Evolutionary conservation across 306 rosid genomes (phyloP).

Genomic region (Trifolium fragiferum): DNA sequence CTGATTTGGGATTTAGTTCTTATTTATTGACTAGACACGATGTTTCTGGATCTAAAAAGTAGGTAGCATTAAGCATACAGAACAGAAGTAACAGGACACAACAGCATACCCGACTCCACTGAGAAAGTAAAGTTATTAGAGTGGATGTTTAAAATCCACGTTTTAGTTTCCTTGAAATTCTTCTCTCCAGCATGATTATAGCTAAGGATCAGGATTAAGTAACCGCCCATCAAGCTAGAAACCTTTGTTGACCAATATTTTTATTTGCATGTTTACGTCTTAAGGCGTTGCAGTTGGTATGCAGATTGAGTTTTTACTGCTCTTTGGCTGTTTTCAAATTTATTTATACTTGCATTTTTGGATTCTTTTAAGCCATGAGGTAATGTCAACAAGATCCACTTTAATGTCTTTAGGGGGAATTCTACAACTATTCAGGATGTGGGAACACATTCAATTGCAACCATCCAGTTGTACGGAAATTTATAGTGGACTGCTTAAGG

Average conservation of each 20-base stretch:
- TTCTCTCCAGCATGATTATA: slow-evolving; percentile 16
- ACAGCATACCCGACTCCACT: neutral
- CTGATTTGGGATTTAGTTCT: slow-evolving; percentile 6
- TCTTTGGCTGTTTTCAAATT: slow-evolving; percentile 30
- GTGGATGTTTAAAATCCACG: slow-evolving; percentile 15
- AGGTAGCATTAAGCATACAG: slow-evolving; percentile 10
- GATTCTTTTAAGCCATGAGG: slow-evolving; percentile 18
- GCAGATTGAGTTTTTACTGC: slow-evolving; percentile 20
- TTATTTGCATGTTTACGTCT: slow-evolving; percentile 33
- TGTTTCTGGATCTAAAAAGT: neutral
- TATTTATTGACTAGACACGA: slow-evolving; percentile 24
- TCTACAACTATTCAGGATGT: slow-evolving; percentile 97
- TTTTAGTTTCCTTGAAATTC: slow-evolving; percentile 9
- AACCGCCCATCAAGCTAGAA: slow-evolving; percentile 7
- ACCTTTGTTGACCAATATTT: neutral
- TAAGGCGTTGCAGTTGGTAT: slow-evolving; percentile 14
- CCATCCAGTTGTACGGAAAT: slow-evolving; percentile 89
- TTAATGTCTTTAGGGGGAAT: slow-evolving; percentile 72
- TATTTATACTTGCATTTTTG: slow-evolving; percentile 11
- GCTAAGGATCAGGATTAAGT: slow-evolving; percentile 17
- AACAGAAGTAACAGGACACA: slow-evolving; percentile 5
- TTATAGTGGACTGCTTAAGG: slow-evolving; percentile 94
- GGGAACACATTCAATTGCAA: slow-evolving; percentile 98
- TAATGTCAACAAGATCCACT: slow-evolving; percentile 36
- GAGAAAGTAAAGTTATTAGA: slow-evolving; percentile 6